These are phyloP conservation scores for Plantago coronopus DNA, from an alignment of 305 asterid genomes.

Conservation along the genomic window DNA sequence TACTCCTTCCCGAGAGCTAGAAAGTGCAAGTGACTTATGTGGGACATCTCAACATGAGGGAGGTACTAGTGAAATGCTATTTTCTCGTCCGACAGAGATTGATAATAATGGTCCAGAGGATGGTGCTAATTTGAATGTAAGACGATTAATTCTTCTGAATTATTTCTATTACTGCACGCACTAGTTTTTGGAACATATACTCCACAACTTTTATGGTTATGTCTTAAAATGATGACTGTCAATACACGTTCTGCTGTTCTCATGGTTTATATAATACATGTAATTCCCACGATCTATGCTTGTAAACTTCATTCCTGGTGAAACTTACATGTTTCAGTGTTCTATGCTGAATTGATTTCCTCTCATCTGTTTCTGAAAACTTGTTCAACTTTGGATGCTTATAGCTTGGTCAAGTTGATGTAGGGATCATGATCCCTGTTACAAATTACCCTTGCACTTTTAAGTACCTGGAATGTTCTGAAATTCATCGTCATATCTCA, in stretches of 20 bases:
- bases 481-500: too few species aligned
- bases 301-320: not conserved
- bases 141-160: constrained; percentile 1
- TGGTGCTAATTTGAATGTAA: constrained; percentile 20
- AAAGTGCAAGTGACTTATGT: not conserved
- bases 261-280: not conserved
- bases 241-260: too few species aligned
- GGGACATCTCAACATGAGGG: constrained; percentile 7
- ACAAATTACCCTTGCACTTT: too few species aligned
- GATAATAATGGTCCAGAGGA: constrained; percentile 11
- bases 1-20: constrained; percentile 12
- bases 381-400: not conserved
- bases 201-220: not conserved
- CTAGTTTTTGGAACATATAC: not conserved
- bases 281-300: not conserved
- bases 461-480: too few species aligned
- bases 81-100: constrained; percentile 6
- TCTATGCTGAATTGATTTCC: not conserved
- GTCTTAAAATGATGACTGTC: not conserved
- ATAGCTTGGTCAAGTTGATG: not conserved
- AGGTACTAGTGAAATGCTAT: constrained; percentile 9
- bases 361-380: too few species aligned
- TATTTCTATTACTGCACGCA: not conserved
- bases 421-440: too few species aligned
- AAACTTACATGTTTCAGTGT: not conserved